A percentile compares a stretch with the other conserved stretches of the same genome.
These are phyloP conservation scores for Rugosomyces carneus DNA, from an alignment of 1,284 basidiomycete genomes.

Conservation along the genomic window DNA sequence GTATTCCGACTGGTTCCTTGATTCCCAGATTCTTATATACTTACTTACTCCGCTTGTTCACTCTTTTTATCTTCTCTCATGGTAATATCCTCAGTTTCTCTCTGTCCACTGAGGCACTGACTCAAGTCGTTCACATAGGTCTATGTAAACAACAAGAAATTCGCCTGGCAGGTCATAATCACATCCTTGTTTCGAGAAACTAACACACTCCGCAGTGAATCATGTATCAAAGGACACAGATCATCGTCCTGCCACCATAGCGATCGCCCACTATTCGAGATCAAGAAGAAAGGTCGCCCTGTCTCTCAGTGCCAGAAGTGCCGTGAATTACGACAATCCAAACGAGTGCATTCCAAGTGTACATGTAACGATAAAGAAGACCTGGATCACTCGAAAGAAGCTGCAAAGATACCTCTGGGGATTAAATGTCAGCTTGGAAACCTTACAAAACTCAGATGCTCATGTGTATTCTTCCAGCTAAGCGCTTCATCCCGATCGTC, in stretches of 20 bases:
- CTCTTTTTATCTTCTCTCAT: constrained; percentile 5
- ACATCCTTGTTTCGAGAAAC: background rate
- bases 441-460: background rate
- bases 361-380: constrained; percentile 46
- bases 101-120: background rate
- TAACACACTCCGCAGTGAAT: constrained; percentile 46
- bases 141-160: constrained; percentile 77
- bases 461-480: constrained; percentile 29
- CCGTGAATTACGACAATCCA: constrained; percentile 68
- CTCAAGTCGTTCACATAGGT: constrained; percentile 41
- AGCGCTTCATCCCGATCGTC: constrained; percentile 50
- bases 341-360: constrained; percentile 71
- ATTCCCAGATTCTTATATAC: background rate
- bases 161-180: constrained; percentile 55
- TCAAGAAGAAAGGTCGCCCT: constrained; percentile 83
- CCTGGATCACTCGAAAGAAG: constrained; percentile 28
- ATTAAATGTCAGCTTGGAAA: constrained; percentile 44
- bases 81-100: constrained; percentile 9
- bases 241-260: constrained; percentile 79
- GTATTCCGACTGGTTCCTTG: background rate
- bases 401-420: constrained; percentile 31
- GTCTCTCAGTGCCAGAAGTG: constrained; percentile 80
- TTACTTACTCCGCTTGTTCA: no score
- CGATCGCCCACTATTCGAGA: constrained; percentile 76
- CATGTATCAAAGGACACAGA: constrained; percentile 86